These are phyloP conservation scores for Pseudozyma hubeiensis DNA, from an alignment of 1,284 basidiomycete genomes.

Conservation along the genomic window DNA sequence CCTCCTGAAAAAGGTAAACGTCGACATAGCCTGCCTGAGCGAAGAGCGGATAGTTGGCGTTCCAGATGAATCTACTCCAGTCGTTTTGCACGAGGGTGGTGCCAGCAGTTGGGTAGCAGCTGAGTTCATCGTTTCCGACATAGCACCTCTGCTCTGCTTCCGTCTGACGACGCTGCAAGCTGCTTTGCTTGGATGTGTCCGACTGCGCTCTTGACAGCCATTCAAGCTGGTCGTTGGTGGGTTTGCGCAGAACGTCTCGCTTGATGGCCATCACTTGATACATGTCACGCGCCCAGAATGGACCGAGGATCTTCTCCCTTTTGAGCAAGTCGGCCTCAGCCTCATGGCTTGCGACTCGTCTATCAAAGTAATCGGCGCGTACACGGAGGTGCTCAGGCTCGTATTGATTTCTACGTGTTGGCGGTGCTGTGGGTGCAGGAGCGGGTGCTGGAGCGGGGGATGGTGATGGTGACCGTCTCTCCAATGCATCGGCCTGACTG, in stretches of 20 bases:
- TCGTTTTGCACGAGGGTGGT: conserved; percentile 47
- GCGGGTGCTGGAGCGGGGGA: conserved; percentile 33
- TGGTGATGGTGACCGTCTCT: conserved; percentile 22
- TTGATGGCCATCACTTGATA: conserved; percentile 43
- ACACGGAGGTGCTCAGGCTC: conserved; percentile 40
- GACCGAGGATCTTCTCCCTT: conserved; percentile 40
- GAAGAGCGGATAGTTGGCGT: conserved; percentile 59
- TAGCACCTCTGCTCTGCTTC: conserved; percentile 50
- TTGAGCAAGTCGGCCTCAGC: background rate
- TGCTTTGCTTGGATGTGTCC: background rate
- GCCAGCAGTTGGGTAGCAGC: conserved; percentile 57
- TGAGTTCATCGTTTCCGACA: conserved; percentile 58
- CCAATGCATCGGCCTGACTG: background rate
- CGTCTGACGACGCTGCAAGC: conserved; percentile 48
- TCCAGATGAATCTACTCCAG: conserved; percentile 63
- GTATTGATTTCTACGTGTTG: conserved; percentile 26
- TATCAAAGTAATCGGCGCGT: conserved; percentile 19
- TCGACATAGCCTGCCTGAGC: conserved; percentile 55
- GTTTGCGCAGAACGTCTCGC: conserved; percentile 14
- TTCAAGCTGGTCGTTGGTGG: conserved; percentile 1
- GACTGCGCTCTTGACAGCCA: conserved; percentile 5
- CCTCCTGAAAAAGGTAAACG: conserved; percentile 62
- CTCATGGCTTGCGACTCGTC: conserved; percentile 15
- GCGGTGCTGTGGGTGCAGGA: conserved; percentile 35
- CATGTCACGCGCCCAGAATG: conserved; percentile 46